These are phyloP conservation scores for Ophiobolus disseminans DNA, from an alignment of 2,329 filamentous ascomycete genomes.

Conservation along the genomic window DNA sequence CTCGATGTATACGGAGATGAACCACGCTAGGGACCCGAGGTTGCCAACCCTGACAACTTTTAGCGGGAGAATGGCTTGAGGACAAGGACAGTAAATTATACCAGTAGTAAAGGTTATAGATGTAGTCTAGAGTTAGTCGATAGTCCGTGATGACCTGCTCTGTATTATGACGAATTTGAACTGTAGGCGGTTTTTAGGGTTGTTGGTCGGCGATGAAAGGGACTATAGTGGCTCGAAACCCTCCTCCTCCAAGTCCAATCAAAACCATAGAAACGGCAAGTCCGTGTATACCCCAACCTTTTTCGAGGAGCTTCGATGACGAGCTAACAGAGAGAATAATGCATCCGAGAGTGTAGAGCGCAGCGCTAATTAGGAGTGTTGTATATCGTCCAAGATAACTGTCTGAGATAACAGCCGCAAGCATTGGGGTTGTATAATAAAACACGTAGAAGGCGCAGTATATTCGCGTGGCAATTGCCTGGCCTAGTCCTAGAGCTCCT, in stretches of 20 bases:
- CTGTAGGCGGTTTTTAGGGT: slow-evolving; percentile 21
- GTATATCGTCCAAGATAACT: slow-evolving; percentile 49
- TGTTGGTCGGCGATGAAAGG: slow-evolving; percentile 51
- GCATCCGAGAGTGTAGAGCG: slow-evolving; percentile 37
- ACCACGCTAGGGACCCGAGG: slow-evolving; percentile 69
- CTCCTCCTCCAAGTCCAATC: slow-evolving; percentile 50
- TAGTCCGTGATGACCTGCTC: slow-evolving; percentile 45
- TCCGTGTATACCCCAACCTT: slow-evolving; percentile 36
- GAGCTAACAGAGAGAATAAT: slow-evolving; percentile 31
- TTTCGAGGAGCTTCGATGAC: slow-evolving; percentile 18
- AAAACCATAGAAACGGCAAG: slow-evolving; percentile 42
- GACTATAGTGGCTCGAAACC: slow-evolving; percentile 42
- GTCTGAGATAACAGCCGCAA: slow-evolving; percentile 49
- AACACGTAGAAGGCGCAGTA: slow-evolving; percentile 65
- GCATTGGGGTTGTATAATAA: slow-evolving; percentile 49
- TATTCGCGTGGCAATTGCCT: slow-evolving; percentile 58
- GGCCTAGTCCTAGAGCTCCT: slow-evolving; percentile 42
- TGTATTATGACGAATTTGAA: slow-evolving; percentile 32
- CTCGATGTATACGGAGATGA: slow-evolving; percentile 72
- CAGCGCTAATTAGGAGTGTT: slow-evolving; percentile 43
- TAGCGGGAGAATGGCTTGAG: too few relatives aligned
- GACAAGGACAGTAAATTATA: too few relatives aligned
- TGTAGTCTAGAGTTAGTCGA: slow-evolving; percentile 46
- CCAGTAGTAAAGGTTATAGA: too few relatives aligned
- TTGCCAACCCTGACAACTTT: slow-evolving; percentile 59